Base-by-base conservation (phyloP, 2,329 filamentous ascomycete species). In the Aspergillus sp. region DNA sequence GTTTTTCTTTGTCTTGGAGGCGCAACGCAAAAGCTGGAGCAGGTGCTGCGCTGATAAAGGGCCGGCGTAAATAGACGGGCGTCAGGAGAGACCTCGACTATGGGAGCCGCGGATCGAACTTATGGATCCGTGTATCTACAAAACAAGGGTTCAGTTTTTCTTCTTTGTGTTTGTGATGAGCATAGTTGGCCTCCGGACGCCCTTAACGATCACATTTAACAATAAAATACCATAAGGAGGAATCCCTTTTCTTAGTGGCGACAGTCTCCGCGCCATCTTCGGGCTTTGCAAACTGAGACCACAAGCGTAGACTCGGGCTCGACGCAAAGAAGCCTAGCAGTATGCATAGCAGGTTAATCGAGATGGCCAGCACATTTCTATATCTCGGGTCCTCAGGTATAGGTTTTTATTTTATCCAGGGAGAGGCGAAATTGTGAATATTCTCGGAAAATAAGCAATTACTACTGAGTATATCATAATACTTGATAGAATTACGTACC, bases 171-270 rank as follows among this genome's bases (percentile, higher is more conserved):
- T 69, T 73, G 70, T 69, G 68, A 70, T 62, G 60, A 68, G 68
- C 71, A 72, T 70, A 68, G 61, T 65, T 68, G 64, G 68, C 68
- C 70, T 72, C 67, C 68, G 63, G 70, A 71, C 64, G 66, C 68
- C 70, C 69, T 73, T 70, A 73, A 56, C 66, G 71, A 73, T 70
- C 70, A 70, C 64, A 70, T 64, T 68, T 60, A 69, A 69, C 66
- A 66, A 70, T 69, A 71, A 71, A 65, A 73, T 72, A 71, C 69
- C 70, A 70, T 66, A 62, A 60, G 69, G 66, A 63, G 66, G 66
- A 51, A 49, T 17, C 19, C 68, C 66, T 64, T 35, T 52, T 62
- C 64, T 60, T 27, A 55, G 21, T n/a, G 14, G 11, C 17, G 17
- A 31, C 52, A 46, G 58, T 56, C 53, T 35, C 23, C 63, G 60